Evolutionary conservation across 1,284 basidiomycete species (phyloP).

Genomic region (Pseudozyma sp.): DNA sequence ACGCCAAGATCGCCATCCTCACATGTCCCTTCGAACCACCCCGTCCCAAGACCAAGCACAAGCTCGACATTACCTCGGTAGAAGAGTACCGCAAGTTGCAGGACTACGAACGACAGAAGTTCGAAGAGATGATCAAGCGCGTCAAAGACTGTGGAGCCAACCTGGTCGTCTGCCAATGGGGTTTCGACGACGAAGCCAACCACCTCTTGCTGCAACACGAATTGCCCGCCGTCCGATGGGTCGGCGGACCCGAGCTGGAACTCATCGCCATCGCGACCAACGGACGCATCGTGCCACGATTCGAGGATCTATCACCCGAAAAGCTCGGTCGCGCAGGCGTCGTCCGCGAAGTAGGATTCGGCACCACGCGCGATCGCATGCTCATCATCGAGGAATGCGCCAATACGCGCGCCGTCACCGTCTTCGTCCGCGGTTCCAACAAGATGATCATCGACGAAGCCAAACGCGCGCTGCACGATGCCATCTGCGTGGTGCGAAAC

Average conservation of each 20-base stretch:
- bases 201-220: slow-evolving; percentile 97
- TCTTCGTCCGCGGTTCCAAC: slow-evolving; percentile 96
- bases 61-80: slow-evolving; percentile 96
- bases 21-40: slow-evolving; percentile 99
- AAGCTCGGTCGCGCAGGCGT: slow-evolving; percentile 94
- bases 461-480: slow-evolving; percentile 95
- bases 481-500: slow-evolving; percentile 96
- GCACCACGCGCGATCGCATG: slow-evolving; percentile 98
- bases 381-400: slow-evolving; percentile 98
- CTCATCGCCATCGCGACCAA: slow-evolving; percentile 98
- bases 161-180: slow-evolving; percentile 99
- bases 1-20: slow-evolving; percentile 93
- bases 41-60: slow-evolving; percentile 98
- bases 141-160: slow-evolving; percentile 99
- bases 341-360: slow-evolving; percentile 93
- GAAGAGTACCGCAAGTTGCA: slow-evolving; percentile 96
- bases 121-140: slow-evolving; percentile 93
- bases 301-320: slow-evolving; percentile 89
- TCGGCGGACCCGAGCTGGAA: slow-evolving; percentile 99
- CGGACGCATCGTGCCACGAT: slow-evolving; percentile 96
- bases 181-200: slow-evolving; percentile 99
- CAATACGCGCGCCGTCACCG: slow-evolving; percentile 93
- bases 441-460: slow-evolving; percentile 99
- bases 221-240: slow-evolving; percentile 97
- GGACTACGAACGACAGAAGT: slow-evolving; percentile 95